Percentiles rank a stretch among this genome's conserved stretches.
Evolutionary conservation across 2,329 filamentous ascomycete species (phyloP).

Genomic region (Pleurostoma richardsiae): DNA sequence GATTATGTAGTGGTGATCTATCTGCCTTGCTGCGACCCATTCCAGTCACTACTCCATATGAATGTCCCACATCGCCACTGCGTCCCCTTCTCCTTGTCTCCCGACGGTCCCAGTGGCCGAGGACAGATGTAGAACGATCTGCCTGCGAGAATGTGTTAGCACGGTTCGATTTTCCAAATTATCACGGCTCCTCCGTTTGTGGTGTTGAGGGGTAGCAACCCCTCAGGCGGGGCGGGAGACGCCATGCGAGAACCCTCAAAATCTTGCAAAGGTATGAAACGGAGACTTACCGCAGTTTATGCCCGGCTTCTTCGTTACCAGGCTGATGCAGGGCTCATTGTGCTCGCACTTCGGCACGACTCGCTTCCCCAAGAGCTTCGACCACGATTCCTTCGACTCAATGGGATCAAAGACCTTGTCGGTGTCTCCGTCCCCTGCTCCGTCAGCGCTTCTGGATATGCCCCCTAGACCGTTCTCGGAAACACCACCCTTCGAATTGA

Average conservation of each 20-base stretch:
- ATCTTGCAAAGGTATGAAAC: not conserved
- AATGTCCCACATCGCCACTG: conserved; percentile 88
- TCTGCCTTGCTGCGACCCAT: conserved; percentile 10
- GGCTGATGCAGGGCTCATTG: conserved; percentile 75
- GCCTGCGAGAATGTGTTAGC: conserved; percentile 26
- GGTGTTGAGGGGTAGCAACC: too few species aligned
- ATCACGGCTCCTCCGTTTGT: too few species aligned
- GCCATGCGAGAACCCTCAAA: not conserved
- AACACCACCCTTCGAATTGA: too few species aligned
- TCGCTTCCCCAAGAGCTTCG: conserved; percentile 73
- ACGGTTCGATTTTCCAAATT: too few species aligned
- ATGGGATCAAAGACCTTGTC: conserved; percentile 61
- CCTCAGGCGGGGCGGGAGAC: not conserved
- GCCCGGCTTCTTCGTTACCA: conserved; percentile 84
- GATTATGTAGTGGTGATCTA: not conserved
- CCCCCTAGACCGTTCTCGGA: too few species aligned
- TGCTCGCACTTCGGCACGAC: conserved; percentile 80
- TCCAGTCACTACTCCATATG: conserved; percentile 63
- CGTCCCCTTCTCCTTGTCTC: conserved; percentile 76
- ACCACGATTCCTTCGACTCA: conserved; percentile 76
- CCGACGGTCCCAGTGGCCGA: conserved; percentile 77
- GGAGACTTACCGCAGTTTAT: conserved; percentile 64
- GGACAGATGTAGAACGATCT: conserved; percentile 60
- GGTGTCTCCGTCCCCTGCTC: conserved; percentile 2
- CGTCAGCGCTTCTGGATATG: not conserved